Conservation (phyloP, 352 stramenopile genomes). For the Phytophthora sp. region DNA sequence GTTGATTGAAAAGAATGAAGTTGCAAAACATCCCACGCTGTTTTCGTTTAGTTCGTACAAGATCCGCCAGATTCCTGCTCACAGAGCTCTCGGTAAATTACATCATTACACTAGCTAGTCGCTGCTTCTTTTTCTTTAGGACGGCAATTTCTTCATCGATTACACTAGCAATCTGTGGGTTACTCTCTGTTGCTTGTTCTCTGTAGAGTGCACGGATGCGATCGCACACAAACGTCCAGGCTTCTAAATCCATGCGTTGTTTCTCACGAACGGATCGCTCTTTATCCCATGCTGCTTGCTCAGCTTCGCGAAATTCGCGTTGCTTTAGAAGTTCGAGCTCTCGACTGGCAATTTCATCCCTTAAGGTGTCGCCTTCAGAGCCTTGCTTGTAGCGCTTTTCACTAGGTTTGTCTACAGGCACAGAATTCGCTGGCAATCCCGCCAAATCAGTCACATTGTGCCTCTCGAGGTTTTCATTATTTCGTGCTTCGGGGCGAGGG, state of each 20-base stretch:
- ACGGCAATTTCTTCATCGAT: constrained; percentile 41
- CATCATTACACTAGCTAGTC: constrained; percentile 26
- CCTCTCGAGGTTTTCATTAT: constrained; percentile 13
- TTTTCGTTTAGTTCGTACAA: no score
- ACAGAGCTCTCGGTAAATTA: no score
- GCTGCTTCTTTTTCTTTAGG: constrained; percentile 48
- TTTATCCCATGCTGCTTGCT: constrained; percentile 39
- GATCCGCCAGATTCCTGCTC: no score
- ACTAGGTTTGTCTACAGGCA: constrained; percentile 4
- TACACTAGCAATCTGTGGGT: constrained; percentile 26
- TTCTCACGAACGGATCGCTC: constrained; percentile 31
- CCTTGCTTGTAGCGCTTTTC: constrained; percentile 18
- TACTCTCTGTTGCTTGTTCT: constrained; percentile 31
- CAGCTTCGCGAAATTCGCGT: constrained; percentile 35
- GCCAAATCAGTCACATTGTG: constrained; percentile 10
- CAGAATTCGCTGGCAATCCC: constrained; percentile 6
- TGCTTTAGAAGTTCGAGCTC: constrained; percentile 37
- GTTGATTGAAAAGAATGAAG: background rate
- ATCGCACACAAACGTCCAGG: constrained; percentile 43
- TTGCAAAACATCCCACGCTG: no score
- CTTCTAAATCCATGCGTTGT: constrained; percentile 42
- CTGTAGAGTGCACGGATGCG: constrained; percentile 36
- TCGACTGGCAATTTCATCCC: constrained; percentile 33
- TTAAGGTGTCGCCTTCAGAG: constrained; percentile 11
- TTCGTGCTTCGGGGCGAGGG: constrained; percentile 9